Evolutionary conservation across 768 basidiomycete species (phyloP).

Genomic region (Tylopilus rubrobrunneus): DNA sequence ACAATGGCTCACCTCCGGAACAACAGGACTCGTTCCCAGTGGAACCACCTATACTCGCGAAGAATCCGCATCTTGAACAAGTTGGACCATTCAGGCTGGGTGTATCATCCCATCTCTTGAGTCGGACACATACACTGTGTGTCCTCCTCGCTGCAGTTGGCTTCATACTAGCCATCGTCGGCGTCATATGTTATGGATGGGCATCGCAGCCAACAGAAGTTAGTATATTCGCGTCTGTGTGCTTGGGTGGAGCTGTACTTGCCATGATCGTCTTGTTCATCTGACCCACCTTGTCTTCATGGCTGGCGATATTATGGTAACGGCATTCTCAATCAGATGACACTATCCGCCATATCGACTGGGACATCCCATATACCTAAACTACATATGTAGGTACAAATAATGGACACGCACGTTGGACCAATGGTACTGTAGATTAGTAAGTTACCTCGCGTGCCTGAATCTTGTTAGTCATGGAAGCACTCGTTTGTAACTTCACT

Average conservation of each 20-base stretch:
- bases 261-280: slow-evolving; percentile 14
- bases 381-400: no score
- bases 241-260: slow-evolving; percentile 36
- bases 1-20: neutral
- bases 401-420: no score
- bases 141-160: slow-evolving; percentile 44
- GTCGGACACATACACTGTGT: slow-evolving; percentile 46
- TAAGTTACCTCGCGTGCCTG: no score
- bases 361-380: neutral
- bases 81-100: slow-evolving; percentile 43
- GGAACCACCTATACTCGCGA: slow-evolving; percentile 35
- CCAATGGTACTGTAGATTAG: no score
- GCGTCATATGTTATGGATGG: slow-evolving; percentile 53
- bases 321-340: neutral
- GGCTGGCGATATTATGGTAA: no score
- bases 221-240: slow-evolving; percentile 39
- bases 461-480: no score
- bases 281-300: neutral
- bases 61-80: slow-evolving; percentile 49
- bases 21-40: slow-evolving; percentile 1
- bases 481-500: neutral
- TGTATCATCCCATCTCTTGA: slow-evolving; percentile 43
- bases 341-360: neutral
- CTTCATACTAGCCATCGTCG: slow-evolving; percentile 47
- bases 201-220: slow-evolving; percentile 42